Evolutionary conservation across 2,329 filamentous ascomycete species (phyloP).

Genomic region (Paecilomyces sp.): DNA sequence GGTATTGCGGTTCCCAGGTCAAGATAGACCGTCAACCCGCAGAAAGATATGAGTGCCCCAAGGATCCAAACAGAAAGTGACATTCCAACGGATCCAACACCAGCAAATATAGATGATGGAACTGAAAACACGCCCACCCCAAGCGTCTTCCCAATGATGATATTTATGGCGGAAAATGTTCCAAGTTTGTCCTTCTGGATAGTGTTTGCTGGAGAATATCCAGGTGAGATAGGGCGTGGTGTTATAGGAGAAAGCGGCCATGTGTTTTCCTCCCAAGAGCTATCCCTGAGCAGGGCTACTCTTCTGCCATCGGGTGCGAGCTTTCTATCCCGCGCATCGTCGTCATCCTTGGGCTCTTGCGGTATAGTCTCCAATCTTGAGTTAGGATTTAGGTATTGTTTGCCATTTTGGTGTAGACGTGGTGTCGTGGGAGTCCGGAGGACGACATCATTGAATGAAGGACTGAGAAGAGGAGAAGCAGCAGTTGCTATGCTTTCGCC

Average conservation of each 20-base stretch:
- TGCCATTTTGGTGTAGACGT: background rate
- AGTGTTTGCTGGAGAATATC: too few relatives aligned
- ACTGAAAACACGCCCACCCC: slow-evolving; percentile 48
- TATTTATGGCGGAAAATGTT: background rate
- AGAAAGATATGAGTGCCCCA: slow-evolving; percentile 40
- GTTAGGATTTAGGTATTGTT: background rate
- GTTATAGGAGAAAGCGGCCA: background rate
- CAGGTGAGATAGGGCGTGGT: background rate
- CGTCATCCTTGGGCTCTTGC: background rate
- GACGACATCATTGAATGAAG: background rate
- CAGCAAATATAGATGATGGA: slow-evolving; percentile 49
- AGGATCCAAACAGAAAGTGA: slow-evolving; percentile 50
- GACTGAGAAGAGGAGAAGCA: background rate
- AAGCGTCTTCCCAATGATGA: slow-evolving; percentile 32
- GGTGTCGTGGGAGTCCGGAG: background rate
- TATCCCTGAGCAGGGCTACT: background rate
- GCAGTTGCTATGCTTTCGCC: background rate
- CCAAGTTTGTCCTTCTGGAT: background rate
- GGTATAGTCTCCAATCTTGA: background rate
- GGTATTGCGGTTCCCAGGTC: slow-evolving; percentile 42
- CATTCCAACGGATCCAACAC: slow-evolving; percentile 49
- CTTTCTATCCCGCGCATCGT: background rate
- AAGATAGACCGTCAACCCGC: slow-evolving; percentile 41
- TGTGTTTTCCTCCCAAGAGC: background rate
- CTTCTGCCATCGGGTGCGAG: background rate